A percentile compares a stretch with the other conserved stretches of the same genome.
phyloP scores from a whole-genome alignment of 2,329 filamentous ascomycete genomes.

The Pseudopyrenochaeta lycopersici region DNA sequence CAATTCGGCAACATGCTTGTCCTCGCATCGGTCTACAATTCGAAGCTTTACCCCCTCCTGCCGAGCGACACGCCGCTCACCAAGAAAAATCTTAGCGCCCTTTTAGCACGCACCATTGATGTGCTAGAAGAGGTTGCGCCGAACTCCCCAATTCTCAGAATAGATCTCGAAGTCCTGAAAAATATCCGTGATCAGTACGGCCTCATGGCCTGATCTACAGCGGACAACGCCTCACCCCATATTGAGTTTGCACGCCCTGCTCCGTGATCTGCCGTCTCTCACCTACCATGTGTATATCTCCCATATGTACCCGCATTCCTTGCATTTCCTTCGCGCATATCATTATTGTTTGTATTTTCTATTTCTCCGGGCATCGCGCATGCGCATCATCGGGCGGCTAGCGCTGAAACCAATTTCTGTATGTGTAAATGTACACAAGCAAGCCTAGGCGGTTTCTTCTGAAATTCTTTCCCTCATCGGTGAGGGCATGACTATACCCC shows the following conservation, averaged over 20 bases:
- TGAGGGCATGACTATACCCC: too few relatives aligned
- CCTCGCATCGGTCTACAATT: slow-evolving; percentile 81
- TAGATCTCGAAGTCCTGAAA: slow-evolving; percentile 77
- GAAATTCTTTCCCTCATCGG: slow-evolving; percentile 9
- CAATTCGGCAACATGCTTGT: slow-evolving; percentile 98
- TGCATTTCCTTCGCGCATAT: slow-evolving; percentile 23
- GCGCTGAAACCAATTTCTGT: slow-evolving; percentile 31
- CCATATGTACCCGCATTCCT: slow-evolving; percentile 4
- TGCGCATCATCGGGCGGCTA: slow-evolving; percentile 41
- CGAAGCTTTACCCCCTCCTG: slow-evolving; percentile 55
- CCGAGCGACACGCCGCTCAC: too few relatives aligned
- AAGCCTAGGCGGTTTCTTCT: slow-evolving; percentile 20
- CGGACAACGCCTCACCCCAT: background rate
- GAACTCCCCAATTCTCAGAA: slow-evolving; percentile 75
- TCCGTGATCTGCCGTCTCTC: too few relatives aligned
- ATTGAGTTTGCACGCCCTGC: background rate
- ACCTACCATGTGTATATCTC: slow-evolving; percentile 15
- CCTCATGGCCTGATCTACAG: slow-evolving; percentile 9
- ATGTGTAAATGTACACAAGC: slow-evolving; percentile 18
- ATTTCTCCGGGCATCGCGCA: slow-evolving; percentile 11
- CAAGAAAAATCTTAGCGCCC: too few relatives aligned
- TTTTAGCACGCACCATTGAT: too few relatives aligned
- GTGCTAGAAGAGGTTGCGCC: too few relatives aligned
- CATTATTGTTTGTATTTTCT: slow-evolving; percentile 11
- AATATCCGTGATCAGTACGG: slow-evolving; percentile 43